Base-by-base conservation (phyloP, 192 early-diverging fungal species). In the Phlyctochytrium arcticum region DNA sequence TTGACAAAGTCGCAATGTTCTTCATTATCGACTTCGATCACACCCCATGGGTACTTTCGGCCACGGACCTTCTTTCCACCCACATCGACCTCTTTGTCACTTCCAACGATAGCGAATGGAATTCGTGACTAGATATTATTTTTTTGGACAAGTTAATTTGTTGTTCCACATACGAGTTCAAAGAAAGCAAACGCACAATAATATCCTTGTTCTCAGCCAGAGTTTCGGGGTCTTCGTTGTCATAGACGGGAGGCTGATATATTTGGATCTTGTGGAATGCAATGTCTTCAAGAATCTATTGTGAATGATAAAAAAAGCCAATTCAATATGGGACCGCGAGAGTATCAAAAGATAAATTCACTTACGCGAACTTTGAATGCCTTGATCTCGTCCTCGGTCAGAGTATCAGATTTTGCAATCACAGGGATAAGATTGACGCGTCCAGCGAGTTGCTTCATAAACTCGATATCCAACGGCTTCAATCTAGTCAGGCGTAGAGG, bases 341-440 rank as follows among this genome's bases (percentile, higher is more conserved):
- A 55, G 6, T 19, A 57, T 8, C 21, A 19, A 55, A 55, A 9
- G 19, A 17, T 26, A 10, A 5, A 54, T 69, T 19, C n/a, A n/a
- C n/a, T n/a, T 60, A 82, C 74, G 36, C 70, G 39, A 26, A 49
- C 33, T 79, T 99, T 99, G 85, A 99, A 99, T 65, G 86, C 88
- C 69, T 90, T 88, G 62, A 99, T 79, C 57, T 94, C 90, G 15
- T 88, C 84, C n/a, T 92, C 92, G 37, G 95, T 95, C 82, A 99
- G 77, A 21, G 96, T 99, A 77, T 99, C 96, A 44, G 93, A 91
- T 74, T 99, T 99, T 54, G 96, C 92, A 79, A 99, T 94, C 59
- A 97, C 91, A 21, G 96, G 96, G 70, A 99, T 96, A 72, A 99
- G 79, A 75, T 99, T 99, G 64, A 95, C 92, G 59, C 96, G 90